Percentiles rank a stretch among this genome's conserved stretches.
Conservation (phyloP, 2,329 filamentous ascomycete species). For the Arthrobotrys sinensis region DNA sequence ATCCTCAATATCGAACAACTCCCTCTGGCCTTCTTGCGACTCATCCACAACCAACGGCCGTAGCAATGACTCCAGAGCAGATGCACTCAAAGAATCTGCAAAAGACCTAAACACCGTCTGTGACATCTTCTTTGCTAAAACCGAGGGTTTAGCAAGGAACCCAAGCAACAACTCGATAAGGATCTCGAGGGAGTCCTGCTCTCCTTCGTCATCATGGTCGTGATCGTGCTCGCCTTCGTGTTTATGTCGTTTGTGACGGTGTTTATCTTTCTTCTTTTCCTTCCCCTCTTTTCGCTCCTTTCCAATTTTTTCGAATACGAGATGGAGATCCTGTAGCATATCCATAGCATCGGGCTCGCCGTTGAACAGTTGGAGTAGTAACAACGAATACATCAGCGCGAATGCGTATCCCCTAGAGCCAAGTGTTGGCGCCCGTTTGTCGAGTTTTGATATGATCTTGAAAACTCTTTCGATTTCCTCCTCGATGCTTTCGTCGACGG, state of each 20-base stretch:
- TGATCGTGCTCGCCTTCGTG: constrained; percentile 64
- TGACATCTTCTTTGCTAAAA: constrained; percentile 86
- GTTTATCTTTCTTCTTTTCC: constrained; percentile 45
- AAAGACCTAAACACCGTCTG: constrained; percentile 91
- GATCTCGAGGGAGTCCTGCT: constrained; percentile 77
- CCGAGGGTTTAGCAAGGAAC: constrained; percentile 87
- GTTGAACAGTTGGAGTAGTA: constrained; percentile 90
- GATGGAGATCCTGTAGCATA: constrained; percentile 63
- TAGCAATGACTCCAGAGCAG: constrained; percentile 77
- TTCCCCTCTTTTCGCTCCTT: constrained; percentile 44
- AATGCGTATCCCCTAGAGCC: constrained; percentile 71
- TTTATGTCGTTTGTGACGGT: constrained; percentile 38
- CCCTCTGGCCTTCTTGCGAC: constrained; percentile 84
- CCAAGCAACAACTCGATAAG: constrained; percentile 91
- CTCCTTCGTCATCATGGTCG: constrained; percentile 72
- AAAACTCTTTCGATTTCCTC: constrained; percentile 62
- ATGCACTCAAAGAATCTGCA: constrained; percentile 79
- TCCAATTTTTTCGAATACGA: constrained; percentile 63
- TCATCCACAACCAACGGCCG: constrained; percentile 85
- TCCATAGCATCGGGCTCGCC: constrained; percentile 85
- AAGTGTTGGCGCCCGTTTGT: constrained; percentile 29
- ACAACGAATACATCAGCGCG: constrained; percentile 84
- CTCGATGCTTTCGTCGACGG: constrained; percentile 49
- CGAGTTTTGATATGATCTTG: constrained; percentile 56
- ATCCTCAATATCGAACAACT: constrained; percentile 81